phyloP scores from a whole-genome alignment of 139 green algal species.

The Yamagishiella unicocca region DNA sequence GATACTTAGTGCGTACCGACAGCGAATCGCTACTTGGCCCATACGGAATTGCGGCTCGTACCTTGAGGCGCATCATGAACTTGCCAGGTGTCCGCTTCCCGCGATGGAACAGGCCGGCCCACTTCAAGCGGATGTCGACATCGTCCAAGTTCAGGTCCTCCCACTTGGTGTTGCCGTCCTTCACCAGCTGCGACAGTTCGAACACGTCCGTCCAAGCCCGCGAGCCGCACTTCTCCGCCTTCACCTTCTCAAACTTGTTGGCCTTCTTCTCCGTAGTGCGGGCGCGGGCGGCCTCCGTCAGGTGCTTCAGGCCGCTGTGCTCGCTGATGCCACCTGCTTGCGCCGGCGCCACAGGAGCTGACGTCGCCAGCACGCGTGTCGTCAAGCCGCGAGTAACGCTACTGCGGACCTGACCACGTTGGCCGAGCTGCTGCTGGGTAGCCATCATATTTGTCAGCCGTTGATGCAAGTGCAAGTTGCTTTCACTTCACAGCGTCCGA shows the following conservation, averaged over 20 bases:
- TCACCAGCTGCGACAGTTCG: constrained; percentile 73
- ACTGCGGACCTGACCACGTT: not conserved
- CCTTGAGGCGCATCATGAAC: constrained; percentile 99
- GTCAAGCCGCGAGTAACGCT: not conserved
- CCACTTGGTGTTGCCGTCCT: constrained; percentile 80
- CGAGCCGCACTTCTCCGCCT: constrained; percentile 86
- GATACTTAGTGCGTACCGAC: not conserved
- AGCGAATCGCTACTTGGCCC: not conserved
- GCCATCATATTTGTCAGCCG: not conserved
- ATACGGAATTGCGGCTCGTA: constrained; percentile 33
- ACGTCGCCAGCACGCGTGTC: not conserved
- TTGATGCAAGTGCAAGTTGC: too few relatives aligned
- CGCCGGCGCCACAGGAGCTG: not conserved
- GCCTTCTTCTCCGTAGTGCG: constrained; percentile 77
- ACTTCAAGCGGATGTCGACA: constrained; percentile 97
- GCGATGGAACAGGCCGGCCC: constrained; percentile 97
- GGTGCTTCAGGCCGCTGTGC: constrained; percentile 70
- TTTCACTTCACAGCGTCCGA: too few relatives aligned
- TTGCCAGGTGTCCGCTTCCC: constrained; percentile 90
- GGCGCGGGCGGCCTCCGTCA: constrained; percentile 71
- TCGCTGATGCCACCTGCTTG: not conserved
- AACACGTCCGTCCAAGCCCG: constrained; percentile 82
- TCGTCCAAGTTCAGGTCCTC: constrained; percentile 93
- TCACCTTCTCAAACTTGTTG: constrained; percentile 87
- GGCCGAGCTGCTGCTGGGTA: not conserved